Base-by-base conservation (phyloP, 768 basidiomycete genomes). In the Lepiota brunneoincarnata region DNA sequence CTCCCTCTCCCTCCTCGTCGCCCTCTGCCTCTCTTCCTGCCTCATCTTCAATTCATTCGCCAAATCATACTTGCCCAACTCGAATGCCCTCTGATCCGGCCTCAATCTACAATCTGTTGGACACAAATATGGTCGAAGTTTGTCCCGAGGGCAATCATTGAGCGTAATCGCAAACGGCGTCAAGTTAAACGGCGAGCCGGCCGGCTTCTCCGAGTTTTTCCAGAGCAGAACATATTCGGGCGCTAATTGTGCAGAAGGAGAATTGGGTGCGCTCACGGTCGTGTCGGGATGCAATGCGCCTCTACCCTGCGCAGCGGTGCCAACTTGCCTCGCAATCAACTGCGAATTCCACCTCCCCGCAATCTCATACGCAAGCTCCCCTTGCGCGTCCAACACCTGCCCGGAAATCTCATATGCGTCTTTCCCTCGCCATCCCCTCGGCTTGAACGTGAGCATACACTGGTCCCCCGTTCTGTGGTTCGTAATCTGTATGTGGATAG, bases 261-360 rank as follows among this genome's bases (percentile, higher is more conserved):
- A 69, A 34, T 67, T 65, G 39, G 79, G 73, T 28, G 73, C 72
- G 12, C 74, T 69, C 42, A 91, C 69, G 2, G 78, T 64, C 24
- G 85, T 79, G 61, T 95, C 92, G 0, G 93, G 93, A 51, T 87
- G 78, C 11, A 93, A 76, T 38, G 73, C 76, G 10, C 82, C 85
- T n/a, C n/a, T n/a, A 38, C 68, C 64, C 31, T 51, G 69, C 7
- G 81, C 80, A 2, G 78, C 76, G 5, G 12, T 28, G 9, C 87
- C 87, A 6, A 82, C 80, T 18, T 81, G 79, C 9, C 92, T 83
- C 17, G 93, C 93, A 49, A 98, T 86, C 34, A 98, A 83, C 64
- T 98, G 95, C 40, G 89, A 90, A 64, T 92, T 93, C 96, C 95
- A 98, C 2, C 93, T 81, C 4, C 95, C 95, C 0, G 94, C 94